A percentile compares a stretch with the other conserved stretches of the same genome.
These are phyloP conservation scores for Trichoderma harzianum DNA, from an alignment of 2,329 filamentous ascomycete genomes.

Conservation along the genomic window DNA sequence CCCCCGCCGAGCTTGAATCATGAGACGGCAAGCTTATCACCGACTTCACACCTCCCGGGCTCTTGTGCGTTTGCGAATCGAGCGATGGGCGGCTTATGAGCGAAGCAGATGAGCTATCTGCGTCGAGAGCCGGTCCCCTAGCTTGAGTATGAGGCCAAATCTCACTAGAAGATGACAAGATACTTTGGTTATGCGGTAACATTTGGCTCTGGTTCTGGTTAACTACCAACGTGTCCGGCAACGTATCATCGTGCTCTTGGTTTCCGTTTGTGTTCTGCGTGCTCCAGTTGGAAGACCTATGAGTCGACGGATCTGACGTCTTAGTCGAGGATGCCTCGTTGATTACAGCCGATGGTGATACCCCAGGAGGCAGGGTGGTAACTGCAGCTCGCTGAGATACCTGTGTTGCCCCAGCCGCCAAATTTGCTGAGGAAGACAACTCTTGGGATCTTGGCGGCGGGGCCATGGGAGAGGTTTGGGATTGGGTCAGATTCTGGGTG, in stretches of 20 bases:
- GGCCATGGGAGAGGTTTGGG: conserved; percentile 43
- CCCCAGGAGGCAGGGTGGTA: conserved; percentile 54
- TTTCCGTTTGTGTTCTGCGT: conserved; percentile 71
- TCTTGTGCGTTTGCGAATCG: conserved; percentile 27
- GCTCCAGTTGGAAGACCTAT: conserved; percentile 62
- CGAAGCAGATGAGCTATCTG: conserved; percentile 26
- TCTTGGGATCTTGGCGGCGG: conserved; percentile 43
- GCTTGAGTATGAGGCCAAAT: conserved; percentile 59
- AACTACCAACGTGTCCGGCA: conserved; percentile 54
- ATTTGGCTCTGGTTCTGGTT: conserved; percentile 37
- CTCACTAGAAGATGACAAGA: conserved; percentile 42
- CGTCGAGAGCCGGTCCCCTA: conserved; percentile 44
- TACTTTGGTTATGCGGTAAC: neutral
- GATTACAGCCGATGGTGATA: conserved; percentile 56
- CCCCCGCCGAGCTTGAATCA: conserved; percentile 35
- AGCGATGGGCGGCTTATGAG: conserved; percentile 40
- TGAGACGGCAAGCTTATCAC: conserved; percentile 31
- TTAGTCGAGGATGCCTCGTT: conserved; percentile 97
- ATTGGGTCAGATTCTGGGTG: conserved; percentile 36
- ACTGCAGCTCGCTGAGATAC: conserved; percentile 63
- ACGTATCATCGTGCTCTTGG: conserved; percentile 38
- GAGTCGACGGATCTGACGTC: conserved; percentile 67
- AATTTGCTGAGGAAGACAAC: conserved; percentile 33
- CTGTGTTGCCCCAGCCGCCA: conserved; percentile 51
- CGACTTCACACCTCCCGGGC: conserved; percentile 14